Evolutionary conservation across 2,329 filamentous ascomycete species (phyloP).

Genomic region (Domatiomyces catenatus): DNA sequence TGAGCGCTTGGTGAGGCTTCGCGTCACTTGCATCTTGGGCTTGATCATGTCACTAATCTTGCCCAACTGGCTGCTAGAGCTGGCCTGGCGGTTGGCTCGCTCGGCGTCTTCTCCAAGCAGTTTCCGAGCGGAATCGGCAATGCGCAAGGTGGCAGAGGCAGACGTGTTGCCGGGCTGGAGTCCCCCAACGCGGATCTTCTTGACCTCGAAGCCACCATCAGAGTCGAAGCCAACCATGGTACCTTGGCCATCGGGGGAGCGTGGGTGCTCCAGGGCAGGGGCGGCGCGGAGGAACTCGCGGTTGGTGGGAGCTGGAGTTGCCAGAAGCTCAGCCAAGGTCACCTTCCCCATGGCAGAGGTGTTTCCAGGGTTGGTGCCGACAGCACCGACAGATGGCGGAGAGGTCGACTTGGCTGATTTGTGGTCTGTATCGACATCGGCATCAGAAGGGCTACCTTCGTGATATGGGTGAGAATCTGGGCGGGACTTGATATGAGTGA

Average conservation of each 20-base stretch:
- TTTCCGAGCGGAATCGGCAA: conserved; percentile 10
- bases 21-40: background rate
- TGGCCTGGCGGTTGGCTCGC: background rate
- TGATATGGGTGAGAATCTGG: background rate
- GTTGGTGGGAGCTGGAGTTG: conserved; percentile 4
- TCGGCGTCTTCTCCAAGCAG: background rate
- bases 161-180: background rate
- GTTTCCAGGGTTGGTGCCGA: background rate
- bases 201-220: conserved; percentile 10
- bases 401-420: background rate
- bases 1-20: background rate
- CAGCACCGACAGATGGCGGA: background rate
- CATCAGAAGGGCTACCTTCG: background rate
- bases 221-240: conserved; percentile 8
- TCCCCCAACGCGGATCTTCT: conserved; percentile 5
- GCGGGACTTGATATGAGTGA: background rate
- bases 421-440: background rate
- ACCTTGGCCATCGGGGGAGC: background rate
- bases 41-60: background rate
- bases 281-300: conserved; percentile 2
- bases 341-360: background rate
- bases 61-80: background rate
- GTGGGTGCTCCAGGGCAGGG: conserved; percentile 1
- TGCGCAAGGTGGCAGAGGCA: conserved; percentile 11
- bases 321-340: conserved; percentile 5